phyloP scores from a whole-genome alignment of 2,329 filamentous ascomycete species.

The Parastagonospora nodorum region DNA sequence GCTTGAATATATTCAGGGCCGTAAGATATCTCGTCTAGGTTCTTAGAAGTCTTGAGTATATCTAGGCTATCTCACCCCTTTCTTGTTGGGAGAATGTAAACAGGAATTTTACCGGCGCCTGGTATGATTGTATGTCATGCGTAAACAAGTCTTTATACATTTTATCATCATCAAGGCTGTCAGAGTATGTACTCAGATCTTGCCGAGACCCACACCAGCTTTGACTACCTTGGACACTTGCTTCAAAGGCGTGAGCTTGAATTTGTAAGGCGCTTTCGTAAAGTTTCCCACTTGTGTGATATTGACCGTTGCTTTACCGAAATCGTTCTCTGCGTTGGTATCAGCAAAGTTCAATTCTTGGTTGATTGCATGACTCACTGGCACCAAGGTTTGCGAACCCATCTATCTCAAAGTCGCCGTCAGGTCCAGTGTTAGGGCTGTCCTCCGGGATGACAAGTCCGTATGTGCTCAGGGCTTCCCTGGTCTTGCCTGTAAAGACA shows the following conservation, averaged over 20 bases:
- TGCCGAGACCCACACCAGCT: constrained; percentile 54
- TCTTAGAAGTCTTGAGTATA: no score
- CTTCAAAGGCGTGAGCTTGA: constrained; percentile 53
- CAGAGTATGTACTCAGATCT: constrained; percentile 26
- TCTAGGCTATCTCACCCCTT: no score
- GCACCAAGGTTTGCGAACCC: constrained; percentile 61
- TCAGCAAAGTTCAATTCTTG: neutral
- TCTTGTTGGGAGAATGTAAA: no score
- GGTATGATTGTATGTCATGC: no score
- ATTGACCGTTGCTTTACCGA: constrained; percentile 55
- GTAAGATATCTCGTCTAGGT: no score
- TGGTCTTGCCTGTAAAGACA: constrained; percentile 55
- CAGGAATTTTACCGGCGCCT: no score
- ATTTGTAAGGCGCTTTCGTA: constrained; percentile 55
- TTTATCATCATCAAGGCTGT: neutral
- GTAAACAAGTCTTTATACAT: neutral
- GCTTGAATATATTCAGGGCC: no score
- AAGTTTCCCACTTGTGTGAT: constrained; percentile 59
- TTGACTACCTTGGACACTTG: constrained; percentile 51
- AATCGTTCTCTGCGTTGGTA: constrained; percentile 51
- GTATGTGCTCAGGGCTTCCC: constrained; percentile 59
- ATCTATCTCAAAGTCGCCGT: constrained; percentile 60
- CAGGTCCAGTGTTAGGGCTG: constrained; percentile 59
- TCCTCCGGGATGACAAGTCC: constrained; percentile 62
- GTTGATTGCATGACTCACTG: constrained; percentile 45